These are phyloP conservation scores for Nasturtium officinale DNA, from an alignment of 345 rosid species.

Conservation along the genomic window DNA sequence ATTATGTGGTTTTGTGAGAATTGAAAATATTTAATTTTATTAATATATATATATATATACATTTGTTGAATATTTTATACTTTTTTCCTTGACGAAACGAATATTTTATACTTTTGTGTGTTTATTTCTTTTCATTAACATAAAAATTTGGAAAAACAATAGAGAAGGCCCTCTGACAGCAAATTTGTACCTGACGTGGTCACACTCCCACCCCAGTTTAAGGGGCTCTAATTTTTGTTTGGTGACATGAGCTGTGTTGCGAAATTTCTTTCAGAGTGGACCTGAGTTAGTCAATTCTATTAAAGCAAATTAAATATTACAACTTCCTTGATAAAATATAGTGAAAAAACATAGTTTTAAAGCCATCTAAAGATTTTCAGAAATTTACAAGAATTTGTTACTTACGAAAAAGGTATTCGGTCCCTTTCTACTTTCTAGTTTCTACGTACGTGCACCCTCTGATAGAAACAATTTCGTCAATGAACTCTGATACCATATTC, in stretches of 20 bases:
- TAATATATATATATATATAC: too few relatives aligned
- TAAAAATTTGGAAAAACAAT: too few relatives aligned
- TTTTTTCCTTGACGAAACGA: too few relatives aligned
- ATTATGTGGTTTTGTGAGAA: too few relatives aligned
- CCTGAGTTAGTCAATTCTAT: constrained; percentile 20
- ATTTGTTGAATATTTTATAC: too few relatives aligned
- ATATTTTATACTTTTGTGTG: too few relatives aligned
- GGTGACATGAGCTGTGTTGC: constrained; percentile 32
- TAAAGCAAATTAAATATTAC: neutral
- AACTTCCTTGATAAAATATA: neutral
- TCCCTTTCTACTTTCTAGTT: too few relatives aligned
- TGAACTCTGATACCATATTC: neutral
- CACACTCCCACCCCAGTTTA: constrained; percentile 33
- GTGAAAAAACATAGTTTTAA: neutral
- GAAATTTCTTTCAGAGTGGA: constrained; percentile 34
- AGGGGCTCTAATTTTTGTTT: constrained; percentile 13
- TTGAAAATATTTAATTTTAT: too few relatives aligned
- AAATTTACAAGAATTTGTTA: neutral
- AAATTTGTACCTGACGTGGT: constrained; percentile 43
- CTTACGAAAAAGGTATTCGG: too few relatives aligned
- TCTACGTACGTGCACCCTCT: neutral
- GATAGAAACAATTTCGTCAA: neutral
- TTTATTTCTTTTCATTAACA: too few relatives aligned
- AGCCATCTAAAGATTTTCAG: neutral
- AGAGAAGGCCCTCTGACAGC: constrained; percentile 17